Percentiles rank a stretch among this genome's conserved stretches.
These are phyloP conservation scores for Serendipita sp. DNA, from an alignment of 768 basidiomycete species.

Conservation along the genomic window DNA sequence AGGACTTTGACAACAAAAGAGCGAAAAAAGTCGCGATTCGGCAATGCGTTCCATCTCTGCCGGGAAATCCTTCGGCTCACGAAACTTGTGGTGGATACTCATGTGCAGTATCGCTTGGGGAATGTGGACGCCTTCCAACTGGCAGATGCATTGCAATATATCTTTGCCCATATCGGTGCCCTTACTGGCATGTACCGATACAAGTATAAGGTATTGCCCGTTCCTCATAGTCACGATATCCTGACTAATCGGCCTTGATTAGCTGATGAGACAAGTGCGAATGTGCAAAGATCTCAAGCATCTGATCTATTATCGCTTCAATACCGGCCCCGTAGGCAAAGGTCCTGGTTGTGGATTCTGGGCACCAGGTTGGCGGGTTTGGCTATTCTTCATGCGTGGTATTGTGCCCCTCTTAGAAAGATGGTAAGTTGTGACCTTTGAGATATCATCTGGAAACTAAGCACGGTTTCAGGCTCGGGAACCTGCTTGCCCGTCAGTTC, in stretches of 20 bases:
- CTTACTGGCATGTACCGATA: slow-evolving; percentile 99
- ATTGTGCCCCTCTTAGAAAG: slow-evolving; percentile 94
- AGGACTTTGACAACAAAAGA: slow-evolving; percentile 98
- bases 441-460: neutral
- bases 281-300: slow-evolving; percentile 99
- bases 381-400: slow-evolving; percentile 99
- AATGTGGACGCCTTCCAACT: slow-evolving; percentile 99
- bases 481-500: slow-evolving; percentile 93
- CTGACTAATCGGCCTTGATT: neutral
- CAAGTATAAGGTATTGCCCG: slow-evolving; percentile 78
- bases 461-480: slow-evolving; percentile 49
- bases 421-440: slow-evolving; percentile 38
- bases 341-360: slow-evolving; percentile 99
- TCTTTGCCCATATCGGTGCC: slow-evolving; percentile 93
- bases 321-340: slow-evolving; percentile 98
- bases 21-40: slow-evolving; percentile 98
- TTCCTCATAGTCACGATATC: neutral
- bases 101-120: slow-evolving; percentile 95
- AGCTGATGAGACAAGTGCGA: slow-evolving; percentile 98
- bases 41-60: slow-evolving; percentile 96
- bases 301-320: slow-evolving; percentile 96
- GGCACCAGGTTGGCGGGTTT: slow-evolving; percentile 99
- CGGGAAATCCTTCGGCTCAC: slow-evolving; percentile 96
- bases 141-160: slow-evolving; percentile 95
- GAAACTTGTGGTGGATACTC: slow-evolving; percentile 96